A percentile compares a stretch with the other conserved stretches of the same genome.
phyloP scores from a whole-genome alignment of 1,139 yeast species.

The Kazachstania sp. region DNA sequence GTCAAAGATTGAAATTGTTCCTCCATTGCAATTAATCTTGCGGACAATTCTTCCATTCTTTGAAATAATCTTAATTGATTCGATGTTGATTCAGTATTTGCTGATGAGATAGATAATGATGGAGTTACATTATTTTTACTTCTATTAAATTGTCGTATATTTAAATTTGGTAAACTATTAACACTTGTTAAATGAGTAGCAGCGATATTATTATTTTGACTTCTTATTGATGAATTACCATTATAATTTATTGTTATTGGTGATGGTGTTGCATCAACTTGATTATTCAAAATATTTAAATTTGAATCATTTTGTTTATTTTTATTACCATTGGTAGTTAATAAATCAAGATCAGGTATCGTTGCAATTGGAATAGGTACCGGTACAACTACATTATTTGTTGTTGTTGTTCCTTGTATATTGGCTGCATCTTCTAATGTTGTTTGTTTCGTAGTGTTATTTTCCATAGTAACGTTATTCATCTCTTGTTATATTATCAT shows the following conservation, averaged over 20 bases:
- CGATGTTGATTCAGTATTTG: neutral
- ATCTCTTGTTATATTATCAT: too few relatives aligned
- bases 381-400: neutral
- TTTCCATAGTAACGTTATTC: too few relatives aligned
- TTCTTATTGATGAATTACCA: neutral
- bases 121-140: neutral
- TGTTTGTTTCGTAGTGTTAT: too few relatives aligned
- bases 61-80: slow-evolving; percentile 19
- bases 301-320: neutral
- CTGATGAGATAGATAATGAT: neutral
- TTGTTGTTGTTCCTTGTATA: too few relatives aligned
- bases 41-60: slow-evolving; percentile 28
- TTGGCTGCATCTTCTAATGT: too few relatives aligned
- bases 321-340: neutral
- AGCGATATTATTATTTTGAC: neutral
- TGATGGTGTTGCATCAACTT: neutral
- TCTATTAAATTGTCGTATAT: neutral
- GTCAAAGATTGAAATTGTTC: slow-evolving; percentile 22
- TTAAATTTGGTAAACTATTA: slow-evolving; percentile 2
- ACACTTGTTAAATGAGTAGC: neutral
- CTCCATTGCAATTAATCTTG: slow-evolving; percentile 27
- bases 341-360: neutral
- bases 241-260: slow-evolving; percentile 1
- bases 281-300: too few relatives aligned
- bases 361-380: neutral